phyloP scores from a whole-genome alignment of 306 rosid species.

The Pyrus communis region DNA sequence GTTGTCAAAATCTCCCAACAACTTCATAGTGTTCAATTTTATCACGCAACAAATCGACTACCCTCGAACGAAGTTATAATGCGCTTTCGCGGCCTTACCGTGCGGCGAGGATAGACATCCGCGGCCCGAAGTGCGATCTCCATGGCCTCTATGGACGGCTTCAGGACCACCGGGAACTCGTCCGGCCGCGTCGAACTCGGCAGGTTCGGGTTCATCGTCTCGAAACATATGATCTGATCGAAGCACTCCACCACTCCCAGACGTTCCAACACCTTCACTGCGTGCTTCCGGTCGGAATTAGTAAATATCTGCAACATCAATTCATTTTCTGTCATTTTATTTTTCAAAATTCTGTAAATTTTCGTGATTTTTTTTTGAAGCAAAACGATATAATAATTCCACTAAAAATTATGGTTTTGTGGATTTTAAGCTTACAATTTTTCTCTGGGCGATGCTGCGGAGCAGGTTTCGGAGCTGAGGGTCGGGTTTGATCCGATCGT shows the following conservation, averaged over 20 bases:
- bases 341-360: background rate
- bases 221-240: conserved; percentile 73
- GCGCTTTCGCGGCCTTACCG: conserved; percentile 27
- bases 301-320: conserved; percentile 53
- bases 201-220: conserved; percentile 81
- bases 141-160: conserved; percentile 73
- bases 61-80: background rate
- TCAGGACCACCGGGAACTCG: conserved; percentile 64
- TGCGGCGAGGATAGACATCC: conserved; percentile 56
- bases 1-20: background rate
- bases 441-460: conserved; percentile 50
- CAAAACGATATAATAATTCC: too few relatives aligned
- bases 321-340: too few relatives aligned
- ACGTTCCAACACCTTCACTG: conserved; percentile 42
- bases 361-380: background rate
- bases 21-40: background rate
- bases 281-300: conserved; percentile 72
- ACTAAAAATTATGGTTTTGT: too few relatives aligned
- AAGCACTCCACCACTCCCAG: conserved; percentile 62
- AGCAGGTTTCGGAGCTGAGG: conserved; percentile 53
- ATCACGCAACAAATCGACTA: background rate
- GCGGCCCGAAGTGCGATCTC: conserved; percentile 44
- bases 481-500: conserved; percentile 60
- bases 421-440: conserved; percentile 36
- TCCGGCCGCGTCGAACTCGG: conserved; percentile 42